phyloP scores from a whole-genome alignment of 441 rosid species.

The Isatis lusitanica region DNA sequence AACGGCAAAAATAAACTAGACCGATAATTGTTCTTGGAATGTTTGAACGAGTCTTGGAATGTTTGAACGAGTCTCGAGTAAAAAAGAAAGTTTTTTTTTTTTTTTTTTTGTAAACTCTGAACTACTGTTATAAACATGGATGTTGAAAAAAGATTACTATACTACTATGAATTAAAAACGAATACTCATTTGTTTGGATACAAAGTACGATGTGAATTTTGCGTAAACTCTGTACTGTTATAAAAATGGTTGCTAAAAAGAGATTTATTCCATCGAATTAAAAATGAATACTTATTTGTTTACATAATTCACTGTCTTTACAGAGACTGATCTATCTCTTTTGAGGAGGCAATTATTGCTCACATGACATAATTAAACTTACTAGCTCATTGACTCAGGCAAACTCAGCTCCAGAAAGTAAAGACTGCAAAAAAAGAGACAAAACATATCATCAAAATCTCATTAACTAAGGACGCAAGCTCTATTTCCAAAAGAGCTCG shows the following conservation, averaged over 20 bases:
- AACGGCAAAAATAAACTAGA: slow-evolving; percentile 6
- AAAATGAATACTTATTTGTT: slow-evolving; percentile 25
- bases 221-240: not conserved
- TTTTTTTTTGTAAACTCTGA: too few species aligned
- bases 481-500: slow-evolving; percentile 1
- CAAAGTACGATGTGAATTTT: not conserved
- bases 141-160: too few species aligned
- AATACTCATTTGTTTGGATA: too few species aligned
- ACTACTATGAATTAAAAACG: too few species aligned
- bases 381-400: slow-evolving; percentile 75
- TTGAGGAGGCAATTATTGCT: slow-evolving; percentile 30
- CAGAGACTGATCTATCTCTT: slow-evolving; percentile 20
- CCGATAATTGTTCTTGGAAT: not conserved
- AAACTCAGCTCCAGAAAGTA: slow-evolving; percentile 87
- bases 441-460: slow-evolving; percentile 14
- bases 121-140: too few species aligned
- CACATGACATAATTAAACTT: slow-evolving; percentile 17
- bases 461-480: slow-evolving; percentile 3
- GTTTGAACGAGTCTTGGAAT: slow-evolving; percentile 21
- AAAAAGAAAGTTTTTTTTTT: not conserved
- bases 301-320: slow-evolving; percentile 28
- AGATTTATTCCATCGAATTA: slow-evolving; percentile 6
- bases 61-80: slow-evolving; percentile 21
- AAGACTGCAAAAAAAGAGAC: slow-evolving; percentile 59
- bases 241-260: not conserved